Base-by-base conservation (phyloP, 495 filamentous ascomycete genomes). In the Neohortaea acidophila region DNA sequence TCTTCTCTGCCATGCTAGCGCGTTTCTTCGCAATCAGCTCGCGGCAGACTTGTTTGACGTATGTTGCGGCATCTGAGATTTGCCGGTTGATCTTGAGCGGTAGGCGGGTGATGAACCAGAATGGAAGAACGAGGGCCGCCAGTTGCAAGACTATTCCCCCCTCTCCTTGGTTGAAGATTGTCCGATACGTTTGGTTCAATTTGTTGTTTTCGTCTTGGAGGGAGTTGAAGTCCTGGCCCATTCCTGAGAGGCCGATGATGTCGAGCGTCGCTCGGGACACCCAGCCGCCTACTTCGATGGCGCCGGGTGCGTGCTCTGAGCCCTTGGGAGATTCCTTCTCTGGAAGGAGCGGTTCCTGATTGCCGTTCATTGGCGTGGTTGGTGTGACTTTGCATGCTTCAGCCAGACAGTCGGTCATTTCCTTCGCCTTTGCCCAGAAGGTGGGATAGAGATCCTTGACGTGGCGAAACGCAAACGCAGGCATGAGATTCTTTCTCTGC, bases 391-490 rank as follows among this genome's bases (percentile, higher is more conserved):
- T 13, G 44, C 28, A n/a, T 21, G 27, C 39, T 30, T 17, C 44
- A 7, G 60, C 63, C 54, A 79, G 69, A 33, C 57, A 64, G 19
- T 45, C 39, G 3, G 49, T 39, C 38, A 61, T 26, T 35, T 66
- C 62, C 5, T 44, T 30, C 0, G 68, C 67, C 56, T 91, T 92
- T 29, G 45, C 28, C 84, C 84, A 94, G 59, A 94, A 93, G 2
- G 77, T 51, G 0, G 85, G 75, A 38, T 89, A 89, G 0, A 93
- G 66, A 36, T 89, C 73, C 52, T 91, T 91, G 55, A 93, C 62
- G 49, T 92, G 86, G 13, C 82, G 68, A 52, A 79, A 92, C 10
- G 75, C 62, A 51, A 94, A 96, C 0, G 84, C 85, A 1, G 84
- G 85, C 64, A 80, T 72, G 2, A 94, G 65, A 34, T 77, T 74